phyloP scores from a whole-genome alignment of 495 filamentous ascomycete genomes.

The Penicillium argentinense region DNA sequence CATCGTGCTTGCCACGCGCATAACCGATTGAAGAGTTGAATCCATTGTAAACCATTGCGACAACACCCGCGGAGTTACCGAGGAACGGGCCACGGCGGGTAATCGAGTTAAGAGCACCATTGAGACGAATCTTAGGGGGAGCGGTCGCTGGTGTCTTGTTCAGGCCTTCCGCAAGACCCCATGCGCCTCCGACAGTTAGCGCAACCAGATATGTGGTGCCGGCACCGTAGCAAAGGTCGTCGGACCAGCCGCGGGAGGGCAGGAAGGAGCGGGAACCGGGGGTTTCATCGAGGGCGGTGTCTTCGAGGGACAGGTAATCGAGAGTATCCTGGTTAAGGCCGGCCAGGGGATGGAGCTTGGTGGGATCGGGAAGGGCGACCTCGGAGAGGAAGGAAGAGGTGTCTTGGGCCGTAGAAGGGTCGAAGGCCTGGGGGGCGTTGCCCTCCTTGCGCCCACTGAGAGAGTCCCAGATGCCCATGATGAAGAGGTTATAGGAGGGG shows the following conservation, averaged over 20 bases:
- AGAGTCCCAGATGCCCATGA: conserved; percentile 84
- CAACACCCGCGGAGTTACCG: conserved; percentile 90
- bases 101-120: conserved; percentile 89
- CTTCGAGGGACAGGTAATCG: conserved; percentile 92
- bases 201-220: conserved; percentile 89
- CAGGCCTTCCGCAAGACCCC: conserved; percentile 88
- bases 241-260: conserved; percentile 93
- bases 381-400: conserved; percentile 76
- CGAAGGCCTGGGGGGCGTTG: conserved; percentile 60
- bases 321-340: conserved; percentile 89
- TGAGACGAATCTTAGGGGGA: conserved; percentile 85
- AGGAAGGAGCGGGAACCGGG: conserved; percentile 82
- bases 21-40: conserved; percentile 90
- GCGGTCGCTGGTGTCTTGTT: conserved; percentile 67
- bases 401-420: conserved; percentile 70
- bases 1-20: conserved; percentile 84
- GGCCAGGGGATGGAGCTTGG: conserved; percentile 87
- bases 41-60: conserved; percentile 93
- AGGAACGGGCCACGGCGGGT: conserved; percentile 94
- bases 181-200: conserved; percentile 81
- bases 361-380: conserved; percentile 74
- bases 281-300: conserved; percentile 83
- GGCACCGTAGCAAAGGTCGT: conserved; percentile 97
- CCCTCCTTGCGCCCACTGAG: conserved; percentile 78
- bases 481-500: conserved; percentile 18